Conservation (phyloP, 2,329 filamentous ascomycete genomes). For the Rutstroemia sp. region DNA sequence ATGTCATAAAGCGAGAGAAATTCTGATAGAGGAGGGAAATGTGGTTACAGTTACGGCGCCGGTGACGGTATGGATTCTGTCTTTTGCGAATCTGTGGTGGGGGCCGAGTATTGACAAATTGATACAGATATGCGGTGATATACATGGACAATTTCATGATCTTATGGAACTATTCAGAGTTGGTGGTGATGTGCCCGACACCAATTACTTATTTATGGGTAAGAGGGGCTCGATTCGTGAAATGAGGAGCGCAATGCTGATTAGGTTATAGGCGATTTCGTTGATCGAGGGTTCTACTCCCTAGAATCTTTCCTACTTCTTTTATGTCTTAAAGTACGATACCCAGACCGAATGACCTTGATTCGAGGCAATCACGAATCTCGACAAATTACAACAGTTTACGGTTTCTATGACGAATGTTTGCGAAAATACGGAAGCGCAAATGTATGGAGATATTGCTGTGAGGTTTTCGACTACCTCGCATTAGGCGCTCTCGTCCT, state of each 20-base stretch:
- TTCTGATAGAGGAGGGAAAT: conserved; percentile 95
- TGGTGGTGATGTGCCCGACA: conserved; percentile 88
- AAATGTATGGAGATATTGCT: conserved; percentile 96
- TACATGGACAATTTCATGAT: conserved; percentile 94
- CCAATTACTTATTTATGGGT: conserved; percentile 97
- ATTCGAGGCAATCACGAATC: conserved; percentile 96
- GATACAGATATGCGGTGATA: conserved; percentile 81
- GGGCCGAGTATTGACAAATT: conserved; percentile 11
- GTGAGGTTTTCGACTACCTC: conserved; percentile 98
- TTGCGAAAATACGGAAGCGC: conserved; percentile 92
- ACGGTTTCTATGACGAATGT: conserved; percentile 97
- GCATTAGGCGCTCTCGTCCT: conserved; percentile 92
- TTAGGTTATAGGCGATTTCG: conserved; percentile 67
- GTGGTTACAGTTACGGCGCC: conserved; percentile 92
- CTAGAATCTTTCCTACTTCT: conserved; percentile 94
- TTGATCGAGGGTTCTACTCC: conserved; percentile 96
- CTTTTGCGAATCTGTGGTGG: not conserved
- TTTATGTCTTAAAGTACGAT: conserved; percentile 92
- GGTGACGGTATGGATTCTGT: conserved; percentile 59
- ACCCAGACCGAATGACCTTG: conserved; percentile 92
- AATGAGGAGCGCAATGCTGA: conserved; percentile 10
- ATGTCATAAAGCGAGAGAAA: conserved; percentile 92
- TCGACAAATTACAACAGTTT: conserved; percentile 92
- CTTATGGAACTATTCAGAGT: conserved; percentile 95
- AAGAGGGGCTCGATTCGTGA: conserved; percentile 19